Base-by-base conservation (phyloP, 257 asterid genomes). In the Euphrasia confusa region DNA sequence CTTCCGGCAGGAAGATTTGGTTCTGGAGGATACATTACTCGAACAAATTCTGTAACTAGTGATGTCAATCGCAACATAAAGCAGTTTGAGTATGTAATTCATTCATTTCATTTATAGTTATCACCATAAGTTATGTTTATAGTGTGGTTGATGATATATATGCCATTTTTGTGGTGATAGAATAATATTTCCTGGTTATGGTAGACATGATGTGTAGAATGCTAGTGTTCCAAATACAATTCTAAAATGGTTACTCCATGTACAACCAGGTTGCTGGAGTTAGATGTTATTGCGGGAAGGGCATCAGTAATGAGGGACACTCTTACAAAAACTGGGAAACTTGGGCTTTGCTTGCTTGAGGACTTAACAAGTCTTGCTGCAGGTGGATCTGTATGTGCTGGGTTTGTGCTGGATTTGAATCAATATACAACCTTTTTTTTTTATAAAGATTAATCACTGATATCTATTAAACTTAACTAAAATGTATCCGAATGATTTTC, bases 381-480 rank as follows among this genome's bases (percentile, higher is more conserved):
- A 86, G 96, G 96, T 89, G 99, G 99, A 89, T 89, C 97, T 80
- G 99, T 92, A 92, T 83, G 99, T 92, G 91, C 86, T 72, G 65
- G 77, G 71, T 75, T 64, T 69, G 68, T 92, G 89, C 86, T 74
- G 65, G 75, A 71, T 75, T 64, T 69, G 70, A 60, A 79, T 77
- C 65, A 66, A 47, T 73, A 60, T 55, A 67, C 67, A 54, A 62
- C 75, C 48, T 55, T 60, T 69, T 67, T 63, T 26, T 21, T 21
- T 21, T 21, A 18, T 65, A 49, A 56, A 59, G 59, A 61, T 15
- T 37, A 54, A 67, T 18, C 45, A 24, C 56, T 58, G 55, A 66
- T 53, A 54, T 55, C 37, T 50, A 39, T 66, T 70, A 54, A 32
- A 47, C 54, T 35, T 54, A 50, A n/a, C 66, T 67, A 45, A 58